A percentile compares a stretch with the other conserved stretches of the same genome.
Conservation (phyloP, 1,139 yeast species). For the Sugiyamaella xylanicola region DNA sequence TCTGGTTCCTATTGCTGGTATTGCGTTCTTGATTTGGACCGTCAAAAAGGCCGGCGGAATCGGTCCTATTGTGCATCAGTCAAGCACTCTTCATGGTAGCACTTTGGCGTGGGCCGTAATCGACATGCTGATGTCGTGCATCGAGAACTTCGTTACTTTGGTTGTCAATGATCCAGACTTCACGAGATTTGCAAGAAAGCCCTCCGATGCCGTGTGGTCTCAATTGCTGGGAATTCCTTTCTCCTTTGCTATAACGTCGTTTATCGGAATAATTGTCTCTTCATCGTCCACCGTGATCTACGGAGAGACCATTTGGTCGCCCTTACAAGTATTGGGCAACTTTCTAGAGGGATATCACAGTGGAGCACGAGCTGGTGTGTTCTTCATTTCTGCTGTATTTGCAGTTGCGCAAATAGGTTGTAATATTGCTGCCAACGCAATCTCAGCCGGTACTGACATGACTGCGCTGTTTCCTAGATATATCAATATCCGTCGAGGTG, state of each 20-base stretch:
- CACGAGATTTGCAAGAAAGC: constrained; percentile 72
- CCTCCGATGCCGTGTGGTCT: constrained; percentile 52
- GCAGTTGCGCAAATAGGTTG: constrained; percentile 88
- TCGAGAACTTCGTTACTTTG: constrained; percentile 85
- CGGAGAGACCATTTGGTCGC: constrained; percentile 80
- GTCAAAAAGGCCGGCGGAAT: constrained; percentile 72
- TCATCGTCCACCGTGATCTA: constrained; percentile 74
- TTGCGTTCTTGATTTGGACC: constrained; percentile 80
- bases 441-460: constrained; percentile 90
- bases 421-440: constrained; percentile 86
- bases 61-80: constrained; percentile 64
- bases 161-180: constrained; percentile 90
- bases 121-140: constrained; percentile 72
- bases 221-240: constrained; percentile 71
- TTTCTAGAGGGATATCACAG: constrained; percentile 62
- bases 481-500: constrained; percentile 80
- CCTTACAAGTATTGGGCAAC: constrained; percentile 70
- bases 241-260: constrained; percentile 75
- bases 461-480: constrained; percentile 79
- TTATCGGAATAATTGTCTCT: constrained; percentile 84
- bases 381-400: constrained; percentile 74
- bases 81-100: constrained; percentile 51
- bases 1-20: constrained; percentile 76
- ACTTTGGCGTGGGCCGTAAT: constrained; percentile 82
- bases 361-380: constrained; percentile 87